Evolutionary conservation across 75 land plant species (phyloP), one percentile per base, ranked within the genome.

Genomic region (Selaginella tamariscina): DNA sequence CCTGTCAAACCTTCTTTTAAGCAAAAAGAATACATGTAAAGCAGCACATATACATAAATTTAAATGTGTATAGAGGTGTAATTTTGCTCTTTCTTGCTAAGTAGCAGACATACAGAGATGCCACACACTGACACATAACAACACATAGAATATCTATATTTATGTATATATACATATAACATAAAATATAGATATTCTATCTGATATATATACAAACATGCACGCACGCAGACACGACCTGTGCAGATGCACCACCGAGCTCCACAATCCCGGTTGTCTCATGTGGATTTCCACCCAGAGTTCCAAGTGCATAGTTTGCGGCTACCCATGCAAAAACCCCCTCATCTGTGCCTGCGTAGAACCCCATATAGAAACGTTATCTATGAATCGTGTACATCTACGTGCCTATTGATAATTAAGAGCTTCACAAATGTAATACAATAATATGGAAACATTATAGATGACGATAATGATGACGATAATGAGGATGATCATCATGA

Each of bases 161-260:
- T 2, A 2, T 24, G 27, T 56, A 27, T 56, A 18, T 1, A 56
- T 24, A 49, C 11, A 49, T 20, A 13, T 49, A 49, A 13, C 11
- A 13, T 13, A 49, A 49, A 49, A 49, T 49, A 49, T 20, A 49
- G 64, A 9, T 15, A 49, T 49, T 49, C 11, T 13, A n/a, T n/a
- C 66, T 27, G 30, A 65, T 23, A 39, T 18, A 23, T 60, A 15
- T 11, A 15, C 23, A 9, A 60, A 23, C 13, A 60, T 9, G 15
- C 23, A 60, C 11, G 66, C 5, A 65, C 20, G 15, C 1, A 30
- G 55, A 31, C 64, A 18, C n/a, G 75, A 94, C 98, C 98, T 94
- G 98, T 56, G 82, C 83, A 69, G 96, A 94, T 57, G 98, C 98
- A 67, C 98, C 96, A 79, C 96, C 96, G 67, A 94, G 91, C 77